phyloP scores from a whole-genome alignment of 140 eudicot genomes.

The Oenanthe javanica region DNA sequence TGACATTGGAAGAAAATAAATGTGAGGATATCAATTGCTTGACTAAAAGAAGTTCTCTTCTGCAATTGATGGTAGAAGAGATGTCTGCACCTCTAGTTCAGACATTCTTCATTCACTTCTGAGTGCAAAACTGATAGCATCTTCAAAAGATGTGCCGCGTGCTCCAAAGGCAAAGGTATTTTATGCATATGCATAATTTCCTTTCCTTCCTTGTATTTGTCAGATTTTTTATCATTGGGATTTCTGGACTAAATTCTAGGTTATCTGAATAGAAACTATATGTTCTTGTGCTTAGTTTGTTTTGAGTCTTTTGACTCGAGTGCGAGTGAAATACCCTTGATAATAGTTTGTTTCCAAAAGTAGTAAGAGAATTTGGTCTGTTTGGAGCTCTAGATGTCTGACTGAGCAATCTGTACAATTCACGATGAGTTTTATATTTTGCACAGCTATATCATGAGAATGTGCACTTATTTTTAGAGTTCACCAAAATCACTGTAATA shows the following conservation, averaged over 20 bases:
- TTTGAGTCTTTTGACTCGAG: not conserved
- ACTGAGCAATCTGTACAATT: not conserved
- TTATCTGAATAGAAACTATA: not conserved
- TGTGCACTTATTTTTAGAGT: not conserved
- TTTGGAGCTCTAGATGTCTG: not conserved
- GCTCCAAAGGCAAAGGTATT: constrained; percentile 37
- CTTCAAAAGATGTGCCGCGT: constrained; percentile 18
- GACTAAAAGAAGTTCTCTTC: constrained; percentile 4
- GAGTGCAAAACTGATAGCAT: constrained; percentile 13
- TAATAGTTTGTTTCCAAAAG: not conserved
- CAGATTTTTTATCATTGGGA: not conserved
- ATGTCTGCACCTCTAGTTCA: constrained; percentile 10
- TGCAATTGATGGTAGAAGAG: constrained; percentile 4
- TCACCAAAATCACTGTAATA: not conserved
- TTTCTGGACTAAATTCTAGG: not conserved
- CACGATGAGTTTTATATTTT: not conserved
- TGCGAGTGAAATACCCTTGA: not conserved
- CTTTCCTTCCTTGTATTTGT: not conserved
- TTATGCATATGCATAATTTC: not conserved
- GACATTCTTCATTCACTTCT: constrained; percentile 15
- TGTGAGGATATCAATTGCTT: constrained; percentile 17
- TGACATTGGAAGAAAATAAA: constrained; percentile 25
- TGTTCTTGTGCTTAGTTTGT: not conserved
- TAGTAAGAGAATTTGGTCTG: not conserved
- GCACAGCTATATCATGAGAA: not conserved